These are phyloP conservation scores for Mortierella sp. DNA, from an alignment of 371 early-diverging fungal species.

Conservation along the genomic window DNA sequence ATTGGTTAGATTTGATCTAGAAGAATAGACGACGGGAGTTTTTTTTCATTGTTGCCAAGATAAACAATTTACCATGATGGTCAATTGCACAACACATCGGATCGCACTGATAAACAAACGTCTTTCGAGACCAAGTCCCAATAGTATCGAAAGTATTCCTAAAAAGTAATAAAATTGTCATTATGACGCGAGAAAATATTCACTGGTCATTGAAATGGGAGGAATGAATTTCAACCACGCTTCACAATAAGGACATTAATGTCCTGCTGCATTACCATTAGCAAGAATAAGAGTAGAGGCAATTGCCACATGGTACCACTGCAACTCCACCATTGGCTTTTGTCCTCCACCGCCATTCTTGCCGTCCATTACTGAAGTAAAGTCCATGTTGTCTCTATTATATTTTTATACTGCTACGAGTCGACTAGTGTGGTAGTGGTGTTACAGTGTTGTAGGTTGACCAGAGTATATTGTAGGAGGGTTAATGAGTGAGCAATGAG, in stretches of 20 bases:
- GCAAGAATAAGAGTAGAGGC: conserved; percentile 63
- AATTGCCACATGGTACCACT: conserved; percentile 64
- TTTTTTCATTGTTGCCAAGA: not conserved
- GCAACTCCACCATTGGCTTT: conserved; percentile 51
- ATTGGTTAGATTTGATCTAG: not conserved
- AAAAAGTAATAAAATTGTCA: not conserved
- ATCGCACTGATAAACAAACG: conserved; percentile 70
- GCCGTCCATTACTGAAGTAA: conserved; percentile 4
- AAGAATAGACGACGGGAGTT: not conserved
- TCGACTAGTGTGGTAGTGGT: not conserved
- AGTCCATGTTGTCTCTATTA: conserved; percentile 7
- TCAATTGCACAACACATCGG: conserved; percentile 72
- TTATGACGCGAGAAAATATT: not conserved
- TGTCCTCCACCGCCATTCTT: conserved; percentile 14
- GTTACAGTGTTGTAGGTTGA: not conserved
- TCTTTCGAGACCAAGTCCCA: conserved; percentile 71
- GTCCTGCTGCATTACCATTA: conserved; percentile 50
- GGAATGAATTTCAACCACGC: too few relatives aligned
- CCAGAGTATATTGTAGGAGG: too few relatives aligned
- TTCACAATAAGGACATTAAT: too few relatives aligned
- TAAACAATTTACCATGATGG: conserved; percentile 63
- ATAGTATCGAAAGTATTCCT: conserved; percentile 66
- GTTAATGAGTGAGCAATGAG: too few relatives aligned
- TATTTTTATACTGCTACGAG: not conserved
- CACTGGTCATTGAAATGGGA: not conserved